Base-by-base conservation (phyloP, 768 basidiomycete genomes). In the Imleria badia region DNA sequence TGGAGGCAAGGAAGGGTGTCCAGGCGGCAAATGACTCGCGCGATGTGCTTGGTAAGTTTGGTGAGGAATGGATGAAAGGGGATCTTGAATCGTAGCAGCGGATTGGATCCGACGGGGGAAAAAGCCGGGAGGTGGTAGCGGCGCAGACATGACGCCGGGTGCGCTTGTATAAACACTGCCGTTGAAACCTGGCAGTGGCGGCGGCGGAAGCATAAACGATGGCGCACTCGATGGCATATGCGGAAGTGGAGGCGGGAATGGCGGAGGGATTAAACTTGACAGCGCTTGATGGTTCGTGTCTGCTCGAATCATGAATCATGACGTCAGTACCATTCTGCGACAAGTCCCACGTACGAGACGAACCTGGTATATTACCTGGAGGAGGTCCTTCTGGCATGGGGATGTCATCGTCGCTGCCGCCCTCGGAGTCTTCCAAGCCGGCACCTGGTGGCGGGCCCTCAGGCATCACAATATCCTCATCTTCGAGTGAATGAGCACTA, bases 301-400 rank as follows among this genome's bases (percentile, higher is more conserved):
- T 65, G 46, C 36, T 48, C 12, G 11, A 45, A 26, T 40, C 39
- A 26, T 20, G 11, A 45, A 26, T 40, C 39, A 26, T 20, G 43
- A 35, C 14, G 5, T 62, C 39, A 56, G 54, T 15, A 30, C 11
- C 11, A 41, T 33, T 39, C 12, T 5, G 5, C 20, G 40, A 46
- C 22, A 31, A 2, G 26, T 26, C 15, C 8, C 40, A n/a, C 1
- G n/a, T 34, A 22, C 6, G 35, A 51, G 22, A 65, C 65, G 45
- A 45, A 72, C 65, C 26, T 55, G 52, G 40, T 26, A 55, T 13
- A 40, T 13, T 33, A 30, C 72, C 72, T 3, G 83, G 82, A 40
- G 89, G 89, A 36, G 87, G 89, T 3, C 87, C 93, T 48, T 86
- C 87, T 13, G 94, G 94, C 86, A 96, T 89, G 13, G 82, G 83